Evolutionary conservation across 2,329 filamentous ascomycete genomes (phyloP), one percentile per base, ranked within the genome.

Genomic region (Juglanconis oblonga): DNA sequence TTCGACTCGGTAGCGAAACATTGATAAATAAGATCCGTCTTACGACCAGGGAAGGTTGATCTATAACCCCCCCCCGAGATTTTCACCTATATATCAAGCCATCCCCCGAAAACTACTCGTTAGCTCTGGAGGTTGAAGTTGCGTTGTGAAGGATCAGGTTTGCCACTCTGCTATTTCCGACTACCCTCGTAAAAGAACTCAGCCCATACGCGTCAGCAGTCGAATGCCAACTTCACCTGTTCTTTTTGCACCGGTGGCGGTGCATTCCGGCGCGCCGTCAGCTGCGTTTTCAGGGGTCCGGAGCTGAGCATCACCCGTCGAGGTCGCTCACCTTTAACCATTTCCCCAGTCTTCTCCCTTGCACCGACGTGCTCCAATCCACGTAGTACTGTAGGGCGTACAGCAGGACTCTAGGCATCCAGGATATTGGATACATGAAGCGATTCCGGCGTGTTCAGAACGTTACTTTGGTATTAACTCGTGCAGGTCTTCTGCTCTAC

Each of bases 131-230:
- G 24, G 24, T 24, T 24, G 24, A 24, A 24, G 24, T 24, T 24
- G 24, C 24, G 24, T 14, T 47, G 14, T 17, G 17, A 49, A 14
- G 14, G 8, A 48, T 50, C 47, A 57, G 36, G 45, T 36, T 51
- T 36, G 14, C 47, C 45, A 14, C 35, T 42, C 40, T 57, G 24
- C 24, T 24, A 24, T 33, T 42, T 35, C 36, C 45, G 55, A 29
- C 45, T 47, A 24, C 17, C 44, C 44, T 17, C n/a, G 44, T 47
- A 57, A 57, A 24, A 24, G 24, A 24, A 24, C 24, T 24, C 24
- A 24, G 24, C 24, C 24, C 24, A 24, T 24, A 24, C 45, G 55
- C 55, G 55, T 57, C 55, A 57, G 55, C 55, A 57, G 55, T 50
- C 45, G 45, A 51, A 57, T 57, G 55, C 40, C 17, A 48, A 52